These are phyloP conservation scores for Euryodendron excelsum DNA, from an alignment of 148 eudicot species.

Conservation along the genomic window DNA sequence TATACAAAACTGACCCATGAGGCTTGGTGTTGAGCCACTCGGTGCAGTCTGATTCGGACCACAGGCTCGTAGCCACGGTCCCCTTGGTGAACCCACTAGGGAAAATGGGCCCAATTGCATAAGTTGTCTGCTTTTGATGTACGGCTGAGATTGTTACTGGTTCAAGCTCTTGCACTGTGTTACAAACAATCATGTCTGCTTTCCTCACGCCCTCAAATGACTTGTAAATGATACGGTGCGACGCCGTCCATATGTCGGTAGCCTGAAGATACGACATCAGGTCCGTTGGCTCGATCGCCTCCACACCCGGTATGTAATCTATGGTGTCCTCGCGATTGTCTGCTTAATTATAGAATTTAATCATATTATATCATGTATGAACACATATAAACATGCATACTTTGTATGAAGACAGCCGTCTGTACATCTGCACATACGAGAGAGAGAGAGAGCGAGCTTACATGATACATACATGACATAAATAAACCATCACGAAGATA, in stretches of 20 bases:
- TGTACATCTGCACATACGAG: no score
- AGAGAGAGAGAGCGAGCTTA: no score
- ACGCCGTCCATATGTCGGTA: conserved; percentile 29
- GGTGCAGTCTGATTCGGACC: conserved; percentile 49
- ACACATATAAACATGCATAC: background rate
- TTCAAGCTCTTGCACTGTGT: conserved; percentile 48
- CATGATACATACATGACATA: no score
- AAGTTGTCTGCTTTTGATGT: conserved; percentile 29
- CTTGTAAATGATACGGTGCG: conserved; percentile 50
- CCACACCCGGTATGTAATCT: conserved; percentile 76
- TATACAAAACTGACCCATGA: conserved; percentile 39
- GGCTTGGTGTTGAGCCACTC: conserved; percentile 45
- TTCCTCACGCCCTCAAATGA: conserved; percentile 37
- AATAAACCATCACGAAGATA: no score
- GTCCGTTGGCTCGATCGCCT: conserved; percentile 51
- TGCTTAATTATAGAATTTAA: conserved; percentile 4
- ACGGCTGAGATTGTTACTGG: conserved; percentile 31
- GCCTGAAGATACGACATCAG: conserved; percentile 63
- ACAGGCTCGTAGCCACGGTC: conserved; percentile 32
- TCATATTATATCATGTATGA: background rate
- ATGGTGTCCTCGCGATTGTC: conserved; percentile 52
- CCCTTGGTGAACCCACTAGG: conserved; percentile 33
- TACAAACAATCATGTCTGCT: conserved; percentile 40
- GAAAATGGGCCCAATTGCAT: conserved; percentile 53
- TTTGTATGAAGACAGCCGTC: no score